These are phyloP conservation scores for Alnus rubra DNA, from an alignment of 306 rosid genomes.

Conservation along the genomic window DNA sequence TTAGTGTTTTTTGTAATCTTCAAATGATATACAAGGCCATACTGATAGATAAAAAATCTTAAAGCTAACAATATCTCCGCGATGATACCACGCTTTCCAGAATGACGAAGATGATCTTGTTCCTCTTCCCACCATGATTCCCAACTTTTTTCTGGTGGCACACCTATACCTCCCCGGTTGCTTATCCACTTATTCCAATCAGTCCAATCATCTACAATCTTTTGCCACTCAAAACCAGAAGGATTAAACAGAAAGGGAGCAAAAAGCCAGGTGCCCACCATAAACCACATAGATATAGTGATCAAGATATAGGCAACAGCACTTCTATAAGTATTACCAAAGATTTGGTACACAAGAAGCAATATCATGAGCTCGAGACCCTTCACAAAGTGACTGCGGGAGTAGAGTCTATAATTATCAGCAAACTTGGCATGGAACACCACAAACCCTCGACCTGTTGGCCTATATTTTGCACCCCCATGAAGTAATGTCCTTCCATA, in stretches of 20 bases:
- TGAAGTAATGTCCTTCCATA: conserved; percentile 96
- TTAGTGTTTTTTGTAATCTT: conserved; percentile 51
- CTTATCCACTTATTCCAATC: conserved; percentile 99
- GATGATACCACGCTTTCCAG: conserved; percentile 80
- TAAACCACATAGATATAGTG: conserved; percentile 92
- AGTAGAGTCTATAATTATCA: conserved; percentile 92
- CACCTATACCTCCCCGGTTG: conserved; percentile 93
- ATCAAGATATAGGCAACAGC: conserved; percentile 84
- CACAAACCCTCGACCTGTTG: conserved; percentile 97
- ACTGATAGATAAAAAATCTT: conserved; percentile 95
- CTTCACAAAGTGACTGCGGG: conserved; percentile 98
- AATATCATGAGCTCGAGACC: conserved; percentile 91
- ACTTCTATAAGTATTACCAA: conserved; percentile 74
- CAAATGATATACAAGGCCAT: conserved; percentile 92
- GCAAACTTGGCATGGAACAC: conserved; percentile 99
- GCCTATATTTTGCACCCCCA: conserved; percentile 95
- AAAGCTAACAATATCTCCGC: conserved; percentile 76
- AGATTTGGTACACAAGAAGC: conserved; percentile 85
- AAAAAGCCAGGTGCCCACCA: conserved; percentile 98
- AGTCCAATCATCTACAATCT: conserved; percentile 97
- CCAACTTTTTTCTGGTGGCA: conserved; percentile 93
- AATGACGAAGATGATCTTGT: conserved; percentile 88
- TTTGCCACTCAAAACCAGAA: conserved; percentile 99
- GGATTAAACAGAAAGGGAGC: conserved; percentile 98
- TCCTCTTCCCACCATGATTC: conserved; percentile 99